phyloP scores from a whole-genome alignment of 2,329 filamentous ascomycete genomes.

The Colletotrichum liaoningense region DNA sequence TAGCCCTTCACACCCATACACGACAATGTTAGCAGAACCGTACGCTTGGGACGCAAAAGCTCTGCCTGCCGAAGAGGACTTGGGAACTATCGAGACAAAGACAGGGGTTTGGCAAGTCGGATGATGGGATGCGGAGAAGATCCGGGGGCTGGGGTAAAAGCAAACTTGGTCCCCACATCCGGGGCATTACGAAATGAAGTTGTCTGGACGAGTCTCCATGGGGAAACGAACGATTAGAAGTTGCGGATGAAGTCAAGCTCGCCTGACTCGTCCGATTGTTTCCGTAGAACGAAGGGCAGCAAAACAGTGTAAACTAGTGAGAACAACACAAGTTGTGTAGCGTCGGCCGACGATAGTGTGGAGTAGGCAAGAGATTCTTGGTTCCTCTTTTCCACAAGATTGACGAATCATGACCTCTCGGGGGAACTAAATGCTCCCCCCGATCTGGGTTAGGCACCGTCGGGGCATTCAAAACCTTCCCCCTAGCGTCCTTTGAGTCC shows the following conservation, averaged over 20 bases:
- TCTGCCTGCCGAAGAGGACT: constrained; percentile 1
- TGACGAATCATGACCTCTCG: constrained; percentile 36
- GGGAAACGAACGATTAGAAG: constrained; percentile 12
- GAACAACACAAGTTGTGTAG: constrained; percentile 17
- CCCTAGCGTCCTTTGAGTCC: constrained; percentile 40
- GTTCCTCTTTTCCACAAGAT: not conserved
- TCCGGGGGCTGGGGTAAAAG: constrained; percentile 31
- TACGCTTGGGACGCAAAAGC: not conserved
- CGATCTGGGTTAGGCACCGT: constrained; percentile 5
- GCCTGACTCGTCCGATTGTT: constrained; percentile 13
- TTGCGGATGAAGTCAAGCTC: not conserved
- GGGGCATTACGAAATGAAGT: constrained; percentile 11
- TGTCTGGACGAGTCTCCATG: not conserved
- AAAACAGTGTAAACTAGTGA: not conserved
- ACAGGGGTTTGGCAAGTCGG: not conserved
- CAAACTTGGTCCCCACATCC: constrained; percentile 10
- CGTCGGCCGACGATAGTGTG: constrained; percentile 7
- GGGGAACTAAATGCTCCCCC: constrained; percentile 40
- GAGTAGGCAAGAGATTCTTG: not conserved
- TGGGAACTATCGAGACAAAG: not conserved
- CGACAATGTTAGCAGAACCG: not conserved
- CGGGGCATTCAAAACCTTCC: constrained; percentile 34
- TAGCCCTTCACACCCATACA: not conserved
- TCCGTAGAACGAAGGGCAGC: not conserved
- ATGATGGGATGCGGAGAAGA: constrained; percentile 32